Evolutionary conservation across 78 protist genomes (phyloP).

Genomic region (Dictyostelium purpureum): DNA sequence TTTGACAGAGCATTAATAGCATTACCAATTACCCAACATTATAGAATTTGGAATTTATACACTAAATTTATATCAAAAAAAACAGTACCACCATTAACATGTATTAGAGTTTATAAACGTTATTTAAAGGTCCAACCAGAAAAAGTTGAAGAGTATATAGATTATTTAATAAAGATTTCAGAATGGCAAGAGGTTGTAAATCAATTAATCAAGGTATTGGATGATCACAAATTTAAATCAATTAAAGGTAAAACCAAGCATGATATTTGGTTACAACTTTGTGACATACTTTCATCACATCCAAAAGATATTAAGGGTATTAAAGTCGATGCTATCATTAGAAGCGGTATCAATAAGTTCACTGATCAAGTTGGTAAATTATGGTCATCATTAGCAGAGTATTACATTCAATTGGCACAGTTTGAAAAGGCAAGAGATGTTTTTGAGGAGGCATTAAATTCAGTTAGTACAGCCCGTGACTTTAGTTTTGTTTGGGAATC

Average conservation of each 20-base stretch:
- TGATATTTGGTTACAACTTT: constrained; percentile 96
- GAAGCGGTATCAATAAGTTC: constrained; percentile 88
- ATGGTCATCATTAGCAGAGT: constrained; percentile 97
- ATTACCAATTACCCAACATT: constrained; percentile 99
- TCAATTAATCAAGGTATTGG: constrained; percentile 67
- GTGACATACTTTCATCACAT: constrained; percentile 86
- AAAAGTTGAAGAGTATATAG: constrained; percentile 94
- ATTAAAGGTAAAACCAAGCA: constrained; percentile 91
- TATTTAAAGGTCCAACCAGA: constrained; percentile 91
- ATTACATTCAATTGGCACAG: constrained; percentile 91
- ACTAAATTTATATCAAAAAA: constrained; percentile 75
- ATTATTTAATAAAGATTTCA: constrained; percentile 76
- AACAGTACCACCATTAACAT: constrained; percentile 87
- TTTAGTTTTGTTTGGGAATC: constrained; percentile 97
- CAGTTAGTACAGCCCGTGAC: constrained; percentile 94
- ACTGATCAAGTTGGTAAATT: constrained; percentile 94
- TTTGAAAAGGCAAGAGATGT: constrained; percentile 98
- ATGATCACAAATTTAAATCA: constrained; percentile 85
- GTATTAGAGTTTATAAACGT: constrained; percentile 90
- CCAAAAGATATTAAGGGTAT: constrained; percentile 46
- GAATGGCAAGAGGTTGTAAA: constrained; percentile 90
- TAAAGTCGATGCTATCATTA: constrained; percentile 83
- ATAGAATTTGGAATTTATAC: constrained; percentile 96
- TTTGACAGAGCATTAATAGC: constrained; percentile 97
- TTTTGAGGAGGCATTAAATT: constrained; percentile 95